Conservation (phyloP, 139 green algal species). For the Penium margaritaceum region DNA sequence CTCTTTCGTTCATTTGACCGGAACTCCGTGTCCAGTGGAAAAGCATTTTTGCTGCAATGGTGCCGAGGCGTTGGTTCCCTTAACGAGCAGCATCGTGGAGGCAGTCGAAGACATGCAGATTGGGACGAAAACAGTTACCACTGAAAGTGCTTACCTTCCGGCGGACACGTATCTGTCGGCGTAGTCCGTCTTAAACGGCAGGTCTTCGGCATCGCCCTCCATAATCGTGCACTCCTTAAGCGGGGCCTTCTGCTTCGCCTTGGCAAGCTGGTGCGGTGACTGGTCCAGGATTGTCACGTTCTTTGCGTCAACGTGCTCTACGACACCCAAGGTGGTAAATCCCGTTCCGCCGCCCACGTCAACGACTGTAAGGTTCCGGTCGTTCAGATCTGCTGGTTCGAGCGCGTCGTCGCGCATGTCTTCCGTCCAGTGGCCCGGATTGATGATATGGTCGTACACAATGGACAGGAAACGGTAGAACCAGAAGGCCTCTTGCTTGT, state of each 20-base stretch:
- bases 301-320: slow-evolving; percentile 60
- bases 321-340: slow-evolving; percentile 83
- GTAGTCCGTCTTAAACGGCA: slow-evolving; percentile 76
- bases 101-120: no score
- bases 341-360: slow-evolving; percentile 88
- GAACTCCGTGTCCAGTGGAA: no score
- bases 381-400: slow-evolving; percentile 66
- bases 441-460: slow-evolving; percentile 84
- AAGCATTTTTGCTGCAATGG: no score
- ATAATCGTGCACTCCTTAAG: slow-evolving; percentile 81
- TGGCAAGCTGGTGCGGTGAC: slow-evolving; percentile 84
- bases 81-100: no score
- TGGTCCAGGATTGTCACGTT: slow-evolving; percentile 90
- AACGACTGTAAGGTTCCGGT: slow-evolving; percentile 61
- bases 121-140: no score
- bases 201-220: slow-evolving; percentile 87
- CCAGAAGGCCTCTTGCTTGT: slow-evolving; percentile 79
- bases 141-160: slow-evolving; percentile 63
- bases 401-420: slow-evolving; percentile 87
- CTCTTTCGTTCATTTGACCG: no score
- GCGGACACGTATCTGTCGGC: slow-evolving; percentile 89
- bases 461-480: slow-evolving; percentile 80
- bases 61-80: no score
- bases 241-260: slow-evolving; percentile 74
- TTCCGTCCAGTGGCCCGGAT: slow-evolving; percentile 83